Percentiles rank a stretch among this genome's conserved stretches.
Evolutionary conservation across 495 filamentous ascomycete species (phyloP).

Genomic region (Thozetella sp.): DNA sequence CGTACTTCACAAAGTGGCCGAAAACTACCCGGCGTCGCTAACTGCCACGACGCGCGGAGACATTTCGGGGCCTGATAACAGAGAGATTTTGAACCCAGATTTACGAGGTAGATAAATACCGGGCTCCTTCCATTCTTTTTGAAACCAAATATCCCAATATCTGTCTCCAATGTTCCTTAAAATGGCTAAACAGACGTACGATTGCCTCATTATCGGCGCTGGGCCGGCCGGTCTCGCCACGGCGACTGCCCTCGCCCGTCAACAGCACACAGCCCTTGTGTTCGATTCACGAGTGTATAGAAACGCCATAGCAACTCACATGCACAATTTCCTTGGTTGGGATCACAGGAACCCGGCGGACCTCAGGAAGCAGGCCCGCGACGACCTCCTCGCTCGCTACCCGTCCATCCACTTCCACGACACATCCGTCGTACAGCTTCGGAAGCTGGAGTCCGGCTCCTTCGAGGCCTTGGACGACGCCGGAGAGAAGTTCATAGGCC

Average conservation of each 20-base stretch:
- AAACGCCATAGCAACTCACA: conserved; percentile 40
- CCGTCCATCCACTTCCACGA: conserved; percentile 31
- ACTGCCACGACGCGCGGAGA: background rate
- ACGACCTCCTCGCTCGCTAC: conserved; percentile 44
- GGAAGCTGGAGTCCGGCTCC: conserved; percentile 17
- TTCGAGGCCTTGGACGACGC: conserved; percentile 35
- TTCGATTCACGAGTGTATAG: conserved; percentile 54
- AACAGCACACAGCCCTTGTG: conserved; percentile 43
- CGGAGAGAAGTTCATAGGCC: conserved; percentile 32
- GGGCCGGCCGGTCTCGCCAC: conserved; percentile 57
- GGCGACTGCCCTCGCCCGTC: conserved; percentile 49
- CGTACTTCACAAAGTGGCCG: background rate
- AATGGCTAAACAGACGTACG: conserved; percentile 19
- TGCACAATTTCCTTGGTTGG: conserved; percentile 54
- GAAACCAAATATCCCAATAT: background rate
- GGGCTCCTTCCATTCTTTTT: too few relatives aligned
- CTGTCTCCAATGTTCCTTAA: background rate
- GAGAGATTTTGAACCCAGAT: too few relatives aligned
- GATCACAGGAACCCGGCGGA: conserved; percentile 44
- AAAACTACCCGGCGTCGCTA: background rate
- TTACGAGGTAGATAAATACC: too few relatives aligned
- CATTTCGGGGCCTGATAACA: background rate
- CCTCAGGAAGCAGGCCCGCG: conserved; percentile 35
- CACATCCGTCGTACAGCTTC: conserved; percentile 25
- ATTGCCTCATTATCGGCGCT: conserved; percentile 58